Percentiles rank a stretch among this genome's conserved stretches.
Conservation (phyloP, 495 filamentous ascomycete genomes). For the Evernia prunastri region DNA sequence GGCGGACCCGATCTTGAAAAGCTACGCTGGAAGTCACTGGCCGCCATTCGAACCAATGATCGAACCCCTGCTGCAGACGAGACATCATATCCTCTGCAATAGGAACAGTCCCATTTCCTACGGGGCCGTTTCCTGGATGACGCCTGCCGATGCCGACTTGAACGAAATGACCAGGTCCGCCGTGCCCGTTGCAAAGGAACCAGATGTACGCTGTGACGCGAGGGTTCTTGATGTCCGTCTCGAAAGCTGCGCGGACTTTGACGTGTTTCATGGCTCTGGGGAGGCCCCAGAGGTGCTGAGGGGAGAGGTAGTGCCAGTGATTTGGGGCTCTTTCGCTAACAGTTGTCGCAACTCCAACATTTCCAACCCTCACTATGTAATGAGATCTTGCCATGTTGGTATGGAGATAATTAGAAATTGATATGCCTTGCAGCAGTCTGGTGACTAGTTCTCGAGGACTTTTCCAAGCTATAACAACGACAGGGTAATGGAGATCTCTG, state of each 20-base stretch:
- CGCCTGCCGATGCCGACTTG: constrained; percentile 23
- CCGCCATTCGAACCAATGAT: constrained; percentile 26
- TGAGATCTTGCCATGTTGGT: constrained; percentile 18
- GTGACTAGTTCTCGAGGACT: no score
- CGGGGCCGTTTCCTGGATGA: constrained; percentile 20
- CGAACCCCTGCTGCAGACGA: constrained; percentile 22
- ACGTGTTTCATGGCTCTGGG: constrained; percentile 22
- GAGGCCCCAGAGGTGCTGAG: constrained; percentile 24
- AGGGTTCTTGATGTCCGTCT: constrained; percentile 20
- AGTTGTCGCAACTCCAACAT: constrained; percentile 15
- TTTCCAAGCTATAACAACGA: no score
- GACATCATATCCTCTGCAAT: constrained; percentile 22
- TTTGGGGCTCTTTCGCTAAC: constrained; percentile 20
- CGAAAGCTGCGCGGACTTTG: constrained; percentile 25
- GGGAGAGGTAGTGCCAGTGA: constrained; percentile 25
- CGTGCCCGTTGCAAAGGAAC: constrained; percentile 26
- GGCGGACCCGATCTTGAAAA: constrained; percentile 17
- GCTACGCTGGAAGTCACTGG: constrained; percentile 11
- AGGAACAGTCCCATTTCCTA: constrained; percentile 16
- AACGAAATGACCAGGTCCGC: constrained; percentile 25
- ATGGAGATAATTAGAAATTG: no score
- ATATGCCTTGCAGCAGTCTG: no score
- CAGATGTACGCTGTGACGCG: constrained; percentile 24
- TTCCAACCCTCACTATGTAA: constrained; percentile 22
- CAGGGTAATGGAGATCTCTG: no score